A percentile compares a stretch with the other conserved stretches of the same genome.
These are phyloP conservation scores for Acanthamoeba royreba DNA, from an alignment of 208 protist species.

Conservation along the genomic window DNA sequence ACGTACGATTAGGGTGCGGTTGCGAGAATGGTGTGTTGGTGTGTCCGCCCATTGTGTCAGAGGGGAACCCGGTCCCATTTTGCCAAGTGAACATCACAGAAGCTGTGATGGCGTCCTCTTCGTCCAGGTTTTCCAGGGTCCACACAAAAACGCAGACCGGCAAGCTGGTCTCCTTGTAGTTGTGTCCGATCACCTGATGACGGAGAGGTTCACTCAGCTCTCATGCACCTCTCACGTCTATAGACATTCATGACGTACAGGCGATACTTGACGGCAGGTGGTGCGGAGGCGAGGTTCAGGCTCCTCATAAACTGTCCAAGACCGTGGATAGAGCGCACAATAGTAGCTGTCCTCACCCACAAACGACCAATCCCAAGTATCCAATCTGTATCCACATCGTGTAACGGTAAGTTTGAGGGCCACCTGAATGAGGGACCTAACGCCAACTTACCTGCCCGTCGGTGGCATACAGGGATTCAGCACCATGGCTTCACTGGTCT, in stretches of 20 bases:
- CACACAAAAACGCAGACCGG: conserved; percentile 68
- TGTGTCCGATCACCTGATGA: conserved; percentile 68
- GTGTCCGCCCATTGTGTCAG: conserved; percentile 54
- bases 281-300: conserved; percentile 54
- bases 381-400: too few species aligned
- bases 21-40: conserved; percentile 26
- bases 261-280: conserved; percentile 73
- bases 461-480: conserved; percentile 13
- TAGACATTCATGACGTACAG: too few species aligned
- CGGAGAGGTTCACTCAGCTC: too few species aligned
- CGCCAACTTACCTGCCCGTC: background rate
- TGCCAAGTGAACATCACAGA: conserved; percentile 77
- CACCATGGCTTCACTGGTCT: background rate
- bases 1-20: background rate
- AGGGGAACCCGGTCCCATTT: conserved; percentile 53
- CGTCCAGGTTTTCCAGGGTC: conserved; percentile 62
- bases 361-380: conserved; percentile 59
- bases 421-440: too few species aligned
- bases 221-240: too few species aligned
- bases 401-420: too few species aligned
- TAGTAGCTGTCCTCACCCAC: conserved; percentile 53
- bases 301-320: conserved; percentile 69
- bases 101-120: conserved; percentile 31
- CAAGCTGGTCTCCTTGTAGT: conserved; percentile 72
- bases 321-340: conserved; percentile 57